Evolutionary conservation across 495 filamentous ascomycete species (phyloP), one percentile per base, ranked within the genome.

Genomic region (Penicillium coffeae): DNA sequence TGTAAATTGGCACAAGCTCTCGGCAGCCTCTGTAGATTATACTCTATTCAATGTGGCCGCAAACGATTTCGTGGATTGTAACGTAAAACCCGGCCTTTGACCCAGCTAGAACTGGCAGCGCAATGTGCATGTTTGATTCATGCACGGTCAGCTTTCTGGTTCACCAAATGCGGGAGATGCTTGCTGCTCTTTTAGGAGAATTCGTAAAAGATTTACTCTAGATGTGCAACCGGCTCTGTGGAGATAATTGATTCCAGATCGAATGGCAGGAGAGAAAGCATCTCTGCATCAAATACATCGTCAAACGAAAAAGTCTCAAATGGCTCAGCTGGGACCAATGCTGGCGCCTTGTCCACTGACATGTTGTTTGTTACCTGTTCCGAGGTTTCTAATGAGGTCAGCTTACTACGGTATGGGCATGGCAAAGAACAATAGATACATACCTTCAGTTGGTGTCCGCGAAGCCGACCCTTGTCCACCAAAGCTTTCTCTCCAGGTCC

Each of bases 401-500:
- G 21, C 25, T 22, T 22, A 40, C 6, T 16, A 30, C 25, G 25
- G 25, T 30, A 30, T 10, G 25, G 10, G 25, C 4, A 30, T 30
- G 25, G 25, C n/a, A n/a, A 40, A 16, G 18, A 40, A 40, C 8
- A 12, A 3, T 3, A 3, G 38, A 20, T 3, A 36, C 8, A 14
- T 25, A 21, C 21, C 38, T 21, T 25, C 15, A 4, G 42, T 3
- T 1, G 41, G 30, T 0, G 41, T 43, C 4, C 34, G 34, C 6
- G 21, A 30, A 9, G 27, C 6, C 21, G 21, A 18, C 22, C 16
- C 2, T 37, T 50, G 41, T 8, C 45, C 41, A 14, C 50, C 54
- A 37, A 52, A 51, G 16, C 43, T 43, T 21, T 49, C 22, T 30
- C 48, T 30, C 48, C 54, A 56, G 1, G 20, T 35, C 48, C 48